Evolutionary conservation across 306 rosid genomes (phyloP), one percentile per base, ranked within the genome.

Genomic region (Ziziphus jujuba): DNA sequence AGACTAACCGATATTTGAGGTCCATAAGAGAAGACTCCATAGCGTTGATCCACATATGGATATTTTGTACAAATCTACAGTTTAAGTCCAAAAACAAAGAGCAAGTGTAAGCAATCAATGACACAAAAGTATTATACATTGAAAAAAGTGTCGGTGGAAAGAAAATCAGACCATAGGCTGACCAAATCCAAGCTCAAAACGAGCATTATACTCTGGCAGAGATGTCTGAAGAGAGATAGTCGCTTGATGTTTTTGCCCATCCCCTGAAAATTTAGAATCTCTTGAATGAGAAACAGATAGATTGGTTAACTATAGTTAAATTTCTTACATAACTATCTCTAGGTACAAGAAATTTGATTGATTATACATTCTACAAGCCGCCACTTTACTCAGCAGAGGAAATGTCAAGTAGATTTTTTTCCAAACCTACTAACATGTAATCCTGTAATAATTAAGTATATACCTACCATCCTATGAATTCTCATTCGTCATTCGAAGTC

Each of bases 11-110:
- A 67, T 60, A 81, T 68, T 76, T 86, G 97, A 70, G 85, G 86
- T 80, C 91, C 98, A 63, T 79, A 89, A 47, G 98, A 85, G 81
- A 87, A 77, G 80, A 92, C 79, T 54, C 95, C 98, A 69, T 85
- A 89, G 79, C 81, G 74, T 65, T 89, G 97, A 77, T 87, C 98
- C 65, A 65, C 60, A 59, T 76, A 81, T 11, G 97, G 97, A 87
- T 85, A 83, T 63, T 87, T 92, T 57, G 91, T 71, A 59, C 82
- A 87, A 55, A 87, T 72, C 98, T 92, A 68, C 78, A 77, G 61
- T 70, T 76, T 66, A n/a, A 58, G 60, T 57, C 67, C 62, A 75
- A 35, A 72, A 56, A 63, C 9, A 48, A 72, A 44, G 34, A 66
- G 43, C 25, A 47, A 20, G 20, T 35, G 34, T 63, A 53, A 65